Base-by-base conservation (phyloP, 2,329 filamentous ascomycete species). In the Claviceps pazoutovae region DNA sequence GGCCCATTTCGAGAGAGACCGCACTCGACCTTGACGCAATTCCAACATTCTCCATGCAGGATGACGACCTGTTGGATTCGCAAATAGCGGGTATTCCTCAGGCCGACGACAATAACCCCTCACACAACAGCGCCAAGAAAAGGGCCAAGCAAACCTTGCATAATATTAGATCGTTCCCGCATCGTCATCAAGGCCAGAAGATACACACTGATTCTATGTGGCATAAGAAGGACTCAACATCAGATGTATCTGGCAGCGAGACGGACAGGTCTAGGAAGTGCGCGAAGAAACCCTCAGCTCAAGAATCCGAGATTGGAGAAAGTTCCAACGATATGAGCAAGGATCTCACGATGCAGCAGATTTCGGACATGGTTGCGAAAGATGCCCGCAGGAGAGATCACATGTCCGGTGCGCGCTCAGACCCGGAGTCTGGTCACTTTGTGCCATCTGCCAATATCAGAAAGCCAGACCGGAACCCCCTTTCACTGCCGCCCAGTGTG, bases 201-300 rank as follows among this genome's bases (percentile, higher is more conserved):
- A 45, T 51, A 26, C 74, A 72, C 52, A 71, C 76, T 36, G 74
- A 78, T 50, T 75, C 79, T 53, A 66, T 75, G 30, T 73, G 72
- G 47, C 72, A 75, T 34, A 73, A 74, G 48, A 62, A 60, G 41
- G 64, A 64, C 11, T 81, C 79, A 9, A 64, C 71, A 9, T 85
- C 83, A 0, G 80, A 81, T 50, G 73, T 75, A 4, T 84, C 82
- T 5, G 77, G 77, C 30, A 79, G 72, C 46, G 79, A 82, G 43
- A 72, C 67, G 52, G 74, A 76, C 46, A 58, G 52, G 7, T 62
- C 61, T 53, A 66, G 51, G n/a, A 57, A 60, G 62, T 48, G 30
- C 30, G 30, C 64, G 62, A 56, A 64, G 68, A 36, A 54, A 42
- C 2, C 58, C 54, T 13, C 53, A 41, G 49, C 64, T 59, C 21